Percentiles rank a stretch among this genome's conserved stretches.
phyloP scores from a whole-genome alignment of 108 stramenopile species.

The Nitzschia sp. region DNA sequence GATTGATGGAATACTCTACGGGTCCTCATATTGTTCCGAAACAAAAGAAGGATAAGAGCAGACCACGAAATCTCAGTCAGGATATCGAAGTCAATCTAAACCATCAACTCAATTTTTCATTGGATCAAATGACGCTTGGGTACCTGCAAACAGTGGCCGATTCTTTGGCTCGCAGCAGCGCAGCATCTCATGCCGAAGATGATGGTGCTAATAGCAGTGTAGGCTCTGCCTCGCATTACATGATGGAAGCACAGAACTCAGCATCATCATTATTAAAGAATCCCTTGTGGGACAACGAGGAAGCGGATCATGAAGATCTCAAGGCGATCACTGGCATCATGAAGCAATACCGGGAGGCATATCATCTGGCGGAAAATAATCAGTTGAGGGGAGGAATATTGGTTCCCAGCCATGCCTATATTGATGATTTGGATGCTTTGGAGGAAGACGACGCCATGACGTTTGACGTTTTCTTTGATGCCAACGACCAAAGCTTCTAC shows the following conservation, averaged over 20 bases:
- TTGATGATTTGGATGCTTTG: slow-evolving; percentile 31
- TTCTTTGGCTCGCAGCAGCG: slow-evolving; percentile 5
- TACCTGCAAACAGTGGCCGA: slow-evolving; percentile 19
- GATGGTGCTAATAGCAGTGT: background rate
- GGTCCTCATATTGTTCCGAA: background rate
- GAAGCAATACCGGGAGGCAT: slow-evolving; percentile 76
- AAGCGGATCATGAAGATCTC: slow-evolving; percentile 53
- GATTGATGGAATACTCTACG: slow-evolving; percentile 33
- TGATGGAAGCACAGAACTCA: background rate
- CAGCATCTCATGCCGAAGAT: too few relatives aligned
- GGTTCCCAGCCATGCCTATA: slow-evolving; percentile 56
- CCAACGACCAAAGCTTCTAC: slow-evolving; percentile 75
- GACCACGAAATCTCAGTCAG: slow-evolving; percentile 25
- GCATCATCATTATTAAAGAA: background rate
- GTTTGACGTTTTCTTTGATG: slow-evolving; percentile 87
- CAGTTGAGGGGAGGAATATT: slow-evolving; percentile 73
- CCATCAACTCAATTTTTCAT: slow-evolving; percentile 40
- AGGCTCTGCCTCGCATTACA: background rate
- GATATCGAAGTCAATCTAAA: slow-evolving; percentile 48
- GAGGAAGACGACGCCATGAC: slow-evolving; percentile 42
- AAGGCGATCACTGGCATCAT: slow-evolving; percentile 66
- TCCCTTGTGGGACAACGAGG: background rate
- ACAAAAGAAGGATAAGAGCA: background rate
- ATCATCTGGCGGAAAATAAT: slow-evolving; percentile 62
- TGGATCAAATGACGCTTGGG: slow-evolving; percentile 30